Base-by-base conservation (phyloP, 1,284 basidiomycete genomes). In the Anthracocystis setariae region DNA sequence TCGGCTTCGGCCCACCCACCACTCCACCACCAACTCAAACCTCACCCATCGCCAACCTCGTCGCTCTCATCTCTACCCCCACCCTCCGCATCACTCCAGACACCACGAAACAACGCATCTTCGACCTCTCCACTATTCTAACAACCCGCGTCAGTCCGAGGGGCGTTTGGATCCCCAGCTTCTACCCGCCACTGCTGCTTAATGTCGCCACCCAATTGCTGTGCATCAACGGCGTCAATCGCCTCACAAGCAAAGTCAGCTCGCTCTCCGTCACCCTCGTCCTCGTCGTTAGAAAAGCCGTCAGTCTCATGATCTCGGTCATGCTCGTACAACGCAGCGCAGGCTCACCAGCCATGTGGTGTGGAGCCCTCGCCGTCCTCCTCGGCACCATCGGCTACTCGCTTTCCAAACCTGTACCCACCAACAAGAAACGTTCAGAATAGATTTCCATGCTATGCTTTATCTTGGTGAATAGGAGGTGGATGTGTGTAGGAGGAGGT, bases 191-290 rank as follows among this genome's bases (percentile, higher is more conserved):
- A 1, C 87, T 97, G 32, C 12, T 68, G 25, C 71, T 81, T 78
- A 96, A 95, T 83, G 90, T 93, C 3, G 70, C 90, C 33, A 96
- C 93, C 0, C 93, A 95, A 80, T 86, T 94, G 2, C 66, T 95
- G 15, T 97, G 94, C 83, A 90, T 92, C n/a, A 86, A 92, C 2
- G 94, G 94, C 37, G 94, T 96, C 42, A 90, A 97, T 80, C 87
- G 91, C 37, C 86, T 97, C 58, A 94, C 93, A 1, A 72, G 85
- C 24, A 80, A 83, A 43, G 91, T 94, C 3, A 90, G 88, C 44
- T 88, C 90, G 8, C 87, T 95, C 10, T 92, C 89, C 0, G 93
- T 96, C 29, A 94, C 92, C 12, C 89, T 97, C 52, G 87, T 95
- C 15, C 86, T 96, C 48, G 93, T 92, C 38, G 89, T 97, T 20